Evolutionary conservation across 2,329 filamentous ascomycete species (phyloP).

Genomic region (Chaetomiaceae sp.): DNA sequence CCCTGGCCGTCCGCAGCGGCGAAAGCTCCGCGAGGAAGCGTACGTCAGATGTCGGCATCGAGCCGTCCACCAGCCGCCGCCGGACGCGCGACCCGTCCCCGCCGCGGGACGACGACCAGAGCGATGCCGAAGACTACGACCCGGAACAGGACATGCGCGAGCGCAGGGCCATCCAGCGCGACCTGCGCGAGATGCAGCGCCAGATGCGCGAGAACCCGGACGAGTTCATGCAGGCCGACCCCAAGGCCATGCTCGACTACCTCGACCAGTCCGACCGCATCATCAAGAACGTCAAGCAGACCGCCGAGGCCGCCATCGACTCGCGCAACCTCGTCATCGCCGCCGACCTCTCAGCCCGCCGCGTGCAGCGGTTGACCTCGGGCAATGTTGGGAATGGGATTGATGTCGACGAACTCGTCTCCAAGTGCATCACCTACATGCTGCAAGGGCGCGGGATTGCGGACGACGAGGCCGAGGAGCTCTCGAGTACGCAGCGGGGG

Average conservation of each 20-base stretch:
- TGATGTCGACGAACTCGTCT: constrained; percentile 86
- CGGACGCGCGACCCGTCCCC: constrained; percentile 22
- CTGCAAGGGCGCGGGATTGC: constrained; percentile 54
- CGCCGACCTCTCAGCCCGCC: constrained; percentile 73
- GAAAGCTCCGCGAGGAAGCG: constrained; percentile 17
- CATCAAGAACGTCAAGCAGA: constrained; percentile 71
- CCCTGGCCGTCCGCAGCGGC: constrained; percentile 13
- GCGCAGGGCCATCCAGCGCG: constrained; percentile 63
- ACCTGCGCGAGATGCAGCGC: constrained; percentile 60
- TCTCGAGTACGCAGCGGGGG: constrained; percentile 44
- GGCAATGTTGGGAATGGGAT: constrained; percentile 69
- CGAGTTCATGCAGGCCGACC: constrained; percentile 60
- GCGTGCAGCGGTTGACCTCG: constrained; percentile 65
- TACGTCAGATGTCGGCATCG: constrained; percentile 13
- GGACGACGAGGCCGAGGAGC: constrained; percentile 44
- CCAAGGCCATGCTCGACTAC: constrained; percentile 57
- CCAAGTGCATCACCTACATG: constrained; percentile 87
- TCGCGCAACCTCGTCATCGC: constrained; percentile 77
- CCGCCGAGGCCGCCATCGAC: constrained; percentile 83
- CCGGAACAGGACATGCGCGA: constrained; percentile 74
- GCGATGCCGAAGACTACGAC: constrained; percentile 55
- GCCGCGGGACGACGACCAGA: constrained; percentile 25
- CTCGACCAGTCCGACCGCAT: constrained; percentile 60
- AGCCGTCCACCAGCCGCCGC: constrained; percentile 19
- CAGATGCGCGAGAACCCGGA: constrained; percentile 55